These are phyloP conservation scores for Xylaria longipes DNA, from an alignment of 495 filamentous ascomycete genomes.

Conservation along the genomic window DNA sequence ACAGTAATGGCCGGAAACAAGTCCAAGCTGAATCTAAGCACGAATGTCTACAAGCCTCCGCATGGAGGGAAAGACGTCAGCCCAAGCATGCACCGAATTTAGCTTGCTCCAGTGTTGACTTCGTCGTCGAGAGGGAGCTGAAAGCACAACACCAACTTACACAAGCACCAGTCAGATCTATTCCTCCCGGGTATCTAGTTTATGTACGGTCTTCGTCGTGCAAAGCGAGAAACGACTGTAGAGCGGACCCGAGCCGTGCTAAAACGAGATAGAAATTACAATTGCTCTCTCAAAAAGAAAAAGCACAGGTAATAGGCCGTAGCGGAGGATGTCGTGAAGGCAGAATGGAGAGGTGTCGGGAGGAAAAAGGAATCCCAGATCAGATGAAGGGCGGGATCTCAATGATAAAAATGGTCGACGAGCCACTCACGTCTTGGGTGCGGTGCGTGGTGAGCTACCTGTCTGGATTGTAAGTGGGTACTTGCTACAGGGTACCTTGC, in stretches of 20 bases:
- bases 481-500: background rate
- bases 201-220: conserved; percentile 8
- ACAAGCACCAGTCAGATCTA: conserved; percentile 27
- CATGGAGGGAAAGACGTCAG: conserved; percentile 2
- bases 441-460: conserved; percentile 9
- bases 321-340: conserved; percentile 8
- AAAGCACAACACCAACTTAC: conserved; percentile 17
- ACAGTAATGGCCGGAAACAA: conserved; percentile 18
- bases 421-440: conserved; percentile 19
- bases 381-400: conserved; percentile 18
- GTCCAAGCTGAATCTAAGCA: conserved; percentile 15
- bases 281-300: conserved; percentile 18
- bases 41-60: conserved; percentile 14
- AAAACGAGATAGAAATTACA: conserved; percentile 10
- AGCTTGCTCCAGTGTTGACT: background rate
- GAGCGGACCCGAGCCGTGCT: conserved; percentile 17
- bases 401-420: conserved; percentile 25
- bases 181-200: conserved; percentile 27
- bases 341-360: conserved; percentile 14
- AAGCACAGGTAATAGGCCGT: conserved; percentile 22
- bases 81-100: background rate
- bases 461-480: conserved; percentile 10
- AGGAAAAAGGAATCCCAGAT: background rate
- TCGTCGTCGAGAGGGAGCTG: background rate
- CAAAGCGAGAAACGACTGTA: background rate